Evolutionary conservation across 257 asterid genomes (phyloP), one percentile per base, ranked within the genome.

Genomic region (Petunia secreta): DNA sequence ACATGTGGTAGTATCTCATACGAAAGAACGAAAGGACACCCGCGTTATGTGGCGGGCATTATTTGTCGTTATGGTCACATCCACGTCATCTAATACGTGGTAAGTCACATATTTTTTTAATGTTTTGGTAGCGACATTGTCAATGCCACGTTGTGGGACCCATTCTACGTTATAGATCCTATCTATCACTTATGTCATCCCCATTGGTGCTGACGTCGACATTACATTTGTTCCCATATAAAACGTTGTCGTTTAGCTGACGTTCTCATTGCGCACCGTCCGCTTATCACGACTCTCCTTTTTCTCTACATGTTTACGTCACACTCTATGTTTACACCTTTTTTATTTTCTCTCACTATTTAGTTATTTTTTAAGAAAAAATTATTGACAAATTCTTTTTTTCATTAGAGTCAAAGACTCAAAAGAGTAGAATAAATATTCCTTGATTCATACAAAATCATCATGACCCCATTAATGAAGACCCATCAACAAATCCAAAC

Each of bases 191-290:
- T 50, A 36, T 73, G 63, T 36, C 34, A 73, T 50, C 46, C 6
- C 13, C 62, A 36, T 3, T 3, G 34, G 46, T 10, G 4, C n/a
- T 73, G 78, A 73, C 78, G 62, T 73, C 37, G 2, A 50, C 8
- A 73, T 73, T 36, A 50, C 46, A 73, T 36, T 48, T 73, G 78
- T 13, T 73, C 25, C 36, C 2, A 0, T 2, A 73, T 69, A 50
- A 52, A 73, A 50, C 78, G 43, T 1, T 53, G 80, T 78, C 82
- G 11, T 82, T 71, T 71, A 60, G 82, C 68, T 82, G 75, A 82
- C 80, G 82, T 78, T 44, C 5, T 66, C 59, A 60, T 78, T 62
- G 80, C 76, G 80, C 80, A 71, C 76, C 82, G 76, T 48, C 82
- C 81, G 71, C 54, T 10, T 25, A 54, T 53, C 25, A 25, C 39